phyloP scores from a whole-genome alignment of 164 flowering plant species.

The Vitis riparia region DNA sequence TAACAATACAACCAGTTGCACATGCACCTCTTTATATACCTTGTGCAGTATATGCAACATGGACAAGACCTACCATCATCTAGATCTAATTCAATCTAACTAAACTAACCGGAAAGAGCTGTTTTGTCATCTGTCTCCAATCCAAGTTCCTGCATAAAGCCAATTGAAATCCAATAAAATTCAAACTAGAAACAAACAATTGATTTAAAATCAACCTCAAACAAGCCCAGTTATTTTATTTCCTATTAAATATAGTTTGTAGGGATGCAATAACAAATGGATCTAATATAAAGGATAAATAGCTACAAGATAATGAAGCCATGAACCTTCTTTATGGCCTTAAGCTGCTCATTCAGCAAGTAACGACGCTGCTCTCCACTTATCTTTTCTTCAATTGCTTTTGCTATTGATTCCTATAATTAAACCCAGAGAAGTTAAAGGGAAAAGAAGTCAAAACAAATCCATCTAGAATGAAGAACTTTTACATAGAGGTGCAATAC shows the following conservation, averaged over 20 bases:
- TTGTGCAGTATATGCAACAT: not conserved
- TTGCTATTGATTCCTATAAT: conserved; percentile 87
- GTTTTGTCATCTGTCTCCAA: conserved; percentile 98
- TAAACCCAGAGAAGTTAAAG: not conserved
- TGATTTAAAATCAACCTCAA: not conserved
- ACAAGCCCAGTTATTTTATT: not conserved
- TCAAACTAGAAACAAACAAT: not conserved
- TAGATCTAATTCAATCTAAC: not conserved
- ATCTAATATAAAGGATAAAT: not conserved
- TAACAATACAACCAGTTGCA: not conserved
- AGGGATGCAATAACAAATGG: not conserved
- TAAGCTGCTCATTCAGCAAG: conserved; percentile 93
- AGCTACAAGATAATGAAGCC: too few species aligned
- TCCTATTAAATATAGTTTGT: too few species aligned
- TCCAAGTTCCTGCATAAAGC: conserved; percentile 80
- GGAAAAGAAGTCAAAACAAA: not conserved
- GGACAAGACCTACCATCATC: not conserved
- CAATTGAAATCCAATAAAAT: conserved; percentile 5
- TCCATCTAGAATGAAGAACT: conserved; percentile 5
- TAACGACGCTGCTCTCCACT: conserved; percentile 97
- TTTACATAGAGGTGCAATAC: not conserved
- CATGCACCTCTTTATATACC: not conserved
- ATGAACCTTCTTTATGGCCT: conserved; percentile 94
- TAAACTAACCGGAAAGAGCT: conserved; percentile 85
- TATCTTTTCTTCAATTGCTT: conserved; percentile 97